These are phyloP conservation scores for Priceomyces medius DNA, from an alignment of 805 yeast genomes.

Conservation along the genomic window DNA sequence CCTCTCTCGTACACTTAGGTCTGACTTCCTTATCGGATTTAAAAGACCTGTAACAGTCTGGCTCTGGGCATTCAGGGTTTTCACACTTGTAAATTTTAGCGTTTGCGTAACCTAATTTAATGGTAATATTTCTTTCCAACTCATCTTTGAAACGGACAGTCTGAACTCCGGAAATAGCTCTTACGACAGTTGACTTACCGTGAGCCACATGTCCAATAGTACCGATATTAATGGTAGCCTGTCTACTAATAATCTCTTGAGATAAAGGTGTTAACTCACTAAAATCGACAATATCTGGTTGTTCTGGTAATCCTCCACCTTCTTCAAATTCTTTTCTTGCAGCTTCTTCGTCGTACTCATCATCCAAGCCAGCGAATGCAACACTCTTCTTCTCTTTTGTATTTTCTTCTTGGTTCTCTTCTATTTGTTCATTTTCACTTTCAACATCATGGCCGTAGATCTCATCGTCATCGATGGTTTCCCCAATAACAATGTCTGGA, in stretches of 20 bases:
- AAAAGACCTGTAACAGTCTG: conserved; percentile 92
- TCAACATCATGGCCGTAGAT: conserved; percentile 55
- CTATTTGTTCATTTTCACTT: conserved; percentile 45
- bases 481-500: conserved; percentile 79
- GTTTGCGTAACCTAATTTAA: conserved; percentile 97
- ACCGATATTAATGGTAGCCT: conserved; percentile 98
- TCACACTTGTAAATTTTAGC: conserved; percentile 96
- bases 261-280: conserved; percentile 78
- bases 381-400: conserved; percentile 64
- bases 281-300: conserved; percentile 88
- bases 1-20: conserved; percentile 88
- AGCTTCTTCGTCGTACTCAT: conserved; percentile 70
- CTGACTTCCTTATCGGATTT: conserved; percentile 91
- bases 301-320: conserved; percentile 98
- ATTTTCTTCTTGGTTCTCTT: conserved; percentile 40
- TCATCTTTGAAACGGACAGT: conserved; percentile 99
- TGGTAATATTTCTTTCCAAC: conserved; percentile 97
- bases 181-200: conserved; percentile 90
- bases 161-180: conserved; percentile 97
- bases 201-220: conserved; percentile 96
- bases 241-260: conserved; percentile 96
- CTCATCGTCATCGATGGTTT: conserved; percentile 38
- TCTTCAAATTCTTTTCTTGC: conserved; percentile 87
- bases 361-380: conserved; percentile 71
- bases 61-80: conserved; percentile 82